Conservation (phyloP, 202 grass and related monocot species). For the Cymbopogon flexuosus region DNA sequence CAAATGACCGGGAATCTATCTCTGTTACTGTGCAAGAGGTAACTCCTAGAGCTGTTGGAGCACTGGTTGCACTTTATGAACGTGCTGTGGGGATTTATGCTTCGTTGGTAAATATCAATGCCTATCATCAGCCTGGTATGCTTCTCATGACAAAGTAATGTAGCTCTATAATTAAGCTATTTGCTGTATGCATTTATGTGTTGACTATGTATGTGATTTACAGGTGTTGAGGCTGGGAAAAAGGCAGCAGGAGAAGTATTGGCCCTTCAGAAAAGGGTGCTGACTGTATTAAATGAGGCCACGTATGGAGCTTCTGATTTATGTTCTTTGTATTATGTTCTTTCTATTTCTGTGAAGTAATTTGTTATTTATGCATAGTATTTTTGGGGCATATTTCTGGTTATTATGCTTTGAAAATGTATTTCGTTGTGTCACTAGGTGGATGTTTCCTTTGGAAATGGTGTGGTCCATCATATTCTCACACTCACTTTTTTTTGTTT, state of each 20-base stretch:
- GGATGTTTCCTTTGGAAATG: not conserved
- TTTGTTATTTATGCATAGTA: not conserved
- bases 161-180: conserved; percentile 6
- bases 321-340: not conserved
- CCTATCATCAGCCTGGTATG: conserved; percentile 94
- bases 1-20: conserved; percentile 91
- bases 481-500: not conserved
- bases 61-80: conserved; percentile 87
- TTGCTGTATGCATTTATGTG: not conserved
- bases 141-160: conserved; percentile 11
- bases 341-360: not conserved
- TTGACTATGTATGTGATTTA: not conserved
- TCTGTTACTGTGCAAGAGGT: conserved; percentile 95
- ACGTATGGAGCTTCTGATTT: conserved; percentile 49
- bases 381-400: not conserved
- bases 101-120: conserved; percentile 88
- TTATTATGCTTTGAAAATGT: not conserved
- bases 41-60: conserved; percentile 82
- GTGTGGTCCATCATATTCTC: not conserved
- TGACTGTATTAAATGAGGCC: conserved; percentile 81
- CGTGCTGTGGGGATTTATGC: conserved; percentile 96
- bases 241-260: conserved; percentile 95
- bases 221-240: conserved; percentile 97
- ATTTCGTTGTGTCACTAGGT: not conserved
- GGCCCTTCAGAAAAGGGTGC: conserved; percentile 92